A percentile compares a stretch with the other conserved stretches of the same genome.
Evolutionary conservation across 169 alveolate species (phyloP).

Genomic region (Eimeria brunetti): DNA sequence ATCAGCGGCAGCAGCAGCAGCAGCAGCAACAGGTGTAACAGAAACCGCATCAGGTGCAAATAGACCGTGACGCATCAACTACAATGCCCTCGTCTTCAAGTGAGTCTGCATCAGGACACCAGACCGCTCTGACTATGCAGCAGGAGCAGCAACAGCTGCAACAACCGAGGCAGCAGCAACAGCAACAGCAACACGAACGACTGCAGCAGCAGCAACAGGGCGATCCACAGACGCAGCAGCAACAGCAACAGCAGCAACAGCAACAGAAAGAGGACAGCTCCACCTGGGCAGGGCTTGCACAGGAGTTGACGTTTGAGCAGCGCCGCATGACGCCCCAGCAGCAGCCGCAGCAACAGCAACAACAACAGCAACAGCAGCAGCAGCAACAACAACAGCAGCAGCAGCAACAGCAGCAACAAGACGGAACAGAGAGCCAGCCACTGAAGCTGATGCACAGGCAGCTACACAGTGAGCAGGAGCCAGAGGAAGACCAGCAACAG

Average conservation of each 20-base stretch:
- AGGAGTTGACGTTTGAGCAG: conserved; percentile 16
- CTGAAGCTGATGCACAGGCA: conserved; percentile 27
- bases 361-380: background rate
- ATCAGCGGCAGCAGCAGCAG: too few species aligned
- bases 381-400: background rate
- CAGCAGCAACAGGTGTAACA: conserved; percentile 14
- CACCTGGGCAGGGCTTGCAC: background rate
- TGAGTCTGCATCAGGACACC: background rate
- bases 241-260: background rate
- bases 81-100: conserved; percentile 15
- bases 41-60: background rate
- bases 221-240: background rate
- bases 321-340: conserved; percentile 28
- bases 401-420: background rate
- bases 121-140: background rate
- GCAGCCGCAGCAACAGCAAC: too few species aligned
- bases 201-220: conserved; percentile 1
- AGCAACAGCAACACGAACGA: background rate
- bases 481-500: conserved; percentile 13
- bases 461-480: conserved; percentile 15
- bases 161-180: conserved; percentile 10
- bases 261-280: background rate
- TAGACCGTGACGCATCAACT: background rate
- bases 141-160: conserved; percentile 28
- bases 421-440: background rate